Percentiles rank a stretch among this genome's conserved stretches.
Conservation (phyloP, 2,329 filamentous ascomycete species). For the Claviceps maximensis region DNA sequence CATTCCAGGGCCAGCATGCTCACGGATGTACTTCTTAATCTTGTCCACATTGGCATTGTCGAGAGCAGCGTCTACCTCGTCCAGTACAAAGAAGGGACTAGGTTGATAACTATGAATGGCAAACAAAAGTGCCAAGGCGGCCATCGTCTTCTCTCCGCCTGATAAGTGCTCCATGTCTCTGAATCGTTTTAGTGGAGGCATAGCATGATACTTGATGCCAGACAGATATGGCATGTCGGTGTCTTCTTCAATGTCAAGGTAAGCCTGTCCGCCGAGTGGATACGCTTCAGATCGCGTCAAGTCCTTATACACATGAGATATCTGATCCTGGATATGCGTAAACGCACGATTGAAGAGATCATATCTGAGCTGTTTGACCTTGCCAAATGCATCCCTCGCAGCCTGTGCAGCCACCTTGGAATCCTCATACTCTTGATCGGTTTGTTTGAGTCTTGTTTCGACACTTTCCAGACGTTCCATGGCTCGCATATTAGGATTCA, state of each 20-base stretch:
- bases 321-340: conserved; percentile 87
- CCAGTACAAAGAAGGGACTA: conserved; percentile 91
- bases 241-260: conserved; percentile 86
- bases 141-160: conserved; percentile 98
- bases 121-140: conserved; percentile 87
- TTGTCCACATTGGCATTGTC: conserved; percentile 95
- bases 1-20: conserved; percentile 92
- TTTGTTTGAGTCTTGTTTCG: conserved; percentile 66
- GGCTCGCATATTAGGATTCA: conserved; percentile 93
- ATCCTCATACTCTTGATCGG: conserved; percentile 80
- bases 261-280: conserved; percentile 77
- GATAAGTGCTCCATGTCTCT: conserved; percentile 97
- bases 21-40: conserved; percentile 90
- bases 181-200: conserved; percentile 97
- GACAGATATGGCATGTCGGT: conserved; percentile 92
- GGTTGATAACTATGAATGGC: conserved; percentile 95
- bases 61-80: conserved; percentile 95
- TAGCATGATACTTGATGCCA: conserved; percentile 96
- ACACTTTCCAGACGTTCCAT: conserved; percentile 83
- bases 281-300: conserved; percentile 84
- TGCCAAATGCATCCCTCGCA: conserved; percentile 72
- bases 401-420: conserved; percentile 61
- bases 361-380: conserved; percentile 67
- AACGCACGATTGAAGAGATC: conserved; percentile 95
- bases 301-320: conserved; percentile 86